Evolutionary conservation across 371 early-diverging fungal genomes (phyloP).

Genomic region (Basidiobolus meristosporus): DNA sequence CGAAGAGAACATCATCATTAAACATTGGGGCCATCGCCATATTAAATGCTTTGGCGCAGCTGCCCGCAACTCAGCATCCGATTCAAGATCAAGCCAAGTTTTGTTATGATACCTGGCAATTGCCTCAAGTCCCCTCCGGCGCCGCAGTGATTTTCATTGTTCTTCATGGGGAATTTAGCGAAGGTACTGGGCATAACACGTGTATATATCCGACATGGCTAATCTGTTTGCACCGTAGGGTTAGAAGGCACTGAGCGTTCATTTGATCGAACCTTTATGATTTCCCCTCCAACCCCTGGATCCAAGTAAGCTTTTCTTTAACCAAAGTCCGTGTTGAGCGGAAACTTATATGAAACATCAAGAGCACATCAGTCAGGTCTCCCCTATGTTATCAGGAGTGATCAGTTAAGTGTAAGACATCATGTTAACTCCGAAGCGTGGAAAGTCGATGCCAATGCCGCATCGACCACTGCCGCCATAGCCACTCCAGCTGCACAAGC

Average conservation of each 20-base stretch:
- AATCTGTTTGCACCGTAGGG: neutral
- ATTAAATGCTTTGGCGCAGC: too few relatives aligned
- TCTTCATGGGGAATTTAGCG: slow-evolving; percentile 1
- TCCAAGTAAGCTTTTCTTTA: neutral
- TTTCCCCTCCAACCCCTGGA: neutral
- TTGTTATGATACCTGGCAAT: too few relatives aligned
- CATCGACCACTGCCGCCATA: neutral
- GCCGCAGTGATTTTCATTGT: neutral
- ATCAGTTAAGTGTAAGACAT: neutral
- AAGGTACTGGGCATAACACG: neutral
- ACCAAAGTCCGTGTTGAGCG: too few relatives aligned
- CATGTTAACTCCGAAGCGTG: neutral
- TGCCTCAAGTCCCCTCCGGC: too few relatives aligned
- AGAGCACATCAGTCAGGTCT: neutral
- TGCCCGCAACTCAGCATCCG: too few relatives aligned
- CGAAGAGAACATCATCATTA: too few relatives aligned
- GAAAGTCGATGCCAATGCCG: neutral
- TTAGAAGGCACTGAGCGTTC: neutral
- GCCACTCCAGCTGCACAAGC: neutral
- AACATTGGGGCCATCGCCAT: too few relatives aligned
- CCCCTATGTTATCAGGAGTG: neutral
- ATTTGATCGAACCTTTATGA: neutral
- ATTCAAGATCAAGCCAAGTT: too few relatives aligned
- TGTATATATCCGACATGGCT: neutral
- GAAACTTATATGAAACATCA: neutral